Conservation (phyloP, 2,329 filamentous ascomycete species). For the Dactylellina parvicollis region DNA sequence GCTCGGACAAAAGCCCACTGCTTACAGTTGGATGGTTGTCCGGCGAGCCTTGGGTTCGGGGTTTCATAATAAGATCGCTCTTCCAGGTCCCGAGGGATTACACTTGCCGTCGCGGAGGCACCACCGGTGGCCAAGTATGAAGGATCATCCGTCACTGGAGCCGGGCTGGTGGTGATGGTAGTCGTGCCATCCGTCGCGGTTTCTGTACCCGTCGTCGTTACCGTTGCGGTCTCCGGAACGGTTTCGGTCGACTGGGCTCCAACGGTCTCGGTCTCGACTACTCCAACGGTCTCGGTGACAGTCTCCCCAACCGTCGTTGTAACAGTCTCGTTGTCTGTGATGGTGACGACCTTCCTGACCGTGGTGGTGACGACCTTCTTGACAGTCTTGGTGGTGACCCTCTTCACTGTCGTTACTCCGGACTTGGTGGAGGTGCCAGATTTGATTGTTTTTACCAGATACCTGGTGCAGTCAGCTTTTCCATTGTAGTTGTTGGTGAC, state of each 20-base stretch:
- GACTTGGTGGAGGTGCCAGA: slow-evolving; percentile 31
- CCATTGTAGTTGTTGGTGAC: slow-evolving; percentile 15
- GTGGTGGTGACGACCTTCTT: background rate
- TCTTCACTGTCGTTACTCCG: slow-evolving; percentile 11
- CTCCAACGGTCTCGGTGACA: background rate
- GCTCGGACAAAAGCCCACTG: slow-evolving; percentile 25
- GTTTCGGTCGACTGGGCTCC: no score
- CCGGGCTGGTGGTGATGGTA: background rate
- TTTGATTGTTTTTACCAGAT: slow-evolving; percentile 6
- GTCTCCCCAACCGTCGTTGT: background rate
- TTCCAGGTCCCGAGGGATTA: background rate
- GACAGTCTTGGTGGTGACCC: slow-evolving; percentile 1
- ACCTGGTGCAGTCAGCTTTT: slow-evolving; percentile 20
- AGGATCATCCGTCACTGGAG: background rate
- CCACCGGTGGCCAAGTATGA: background rate
- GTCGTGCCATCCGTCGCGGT: background rate
- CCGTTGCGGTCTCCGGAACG: background rate
- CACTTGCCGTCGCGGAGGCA: background rate
- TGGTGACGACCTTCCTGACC: background rate
- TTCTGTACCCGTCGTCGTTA: slow-evolving; percentile 4
- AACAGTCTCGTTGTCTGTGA: background rate
- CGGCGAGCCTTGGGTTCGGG: background rate
- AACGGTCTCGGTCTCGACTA: no score
- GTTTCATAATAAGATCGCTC: background rate
- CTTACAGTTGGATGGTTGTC: slow-evolving; percentile 15